Base-by-base conservation (phyloP, 768 basidiomycete species). In the Podaxis sp. region DNA sequence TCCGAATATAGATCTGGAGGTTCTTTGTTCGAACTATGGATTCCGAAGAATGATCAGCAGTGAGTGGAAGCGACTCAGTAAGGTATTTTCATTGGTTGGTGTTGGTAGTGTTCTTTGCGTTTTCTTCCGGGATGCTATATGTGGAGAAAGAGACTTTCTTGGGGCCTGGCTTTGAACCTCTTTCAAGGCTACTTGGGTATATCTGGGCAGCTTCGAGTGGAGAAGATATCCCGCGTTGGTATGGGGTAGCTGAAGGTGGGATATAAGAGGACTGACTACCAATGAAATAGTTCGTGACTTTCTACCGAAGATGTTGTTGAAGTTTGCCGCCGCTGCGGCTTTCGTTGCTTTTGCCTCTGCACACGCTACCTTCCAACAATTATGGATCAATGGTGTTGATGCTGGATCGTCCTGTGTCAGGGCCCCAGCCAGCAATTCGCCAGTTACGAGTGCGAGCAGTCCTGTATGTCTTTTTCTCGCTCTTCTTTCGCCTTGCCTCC, bases 281-380 rank as follows among this genome's bases (percentile, higher is more conserved):
- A 33, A 33, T 8, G 33, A 10, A 8, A 33, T 33, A 2, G 33
- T 33, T 10, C 2, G 8, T 33, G 33, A 8, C 44, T 20, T 20
- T 46, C 44, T 46, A 46, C 20, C 20, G 20, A 46, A 17, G 44
- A 56, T 40, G 37, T 22, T 56, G 54, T 38, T 40, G 20, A 56
- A 41, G 15, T 3, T 56, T 40, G 55, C 49, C 37, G 63, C 76
- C 49, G 69, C 70, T n/a, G 77, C 76, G 11, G 70, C 74, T 12
- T 67, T 81, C 49, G 66, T 74, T 55, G 77, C 75, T 1, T 74
- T 75, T 52, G 82, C 69, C n/a, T 74, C 78, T 28, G 81, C 82
- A 4, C 82, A 84, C 68, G 79, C 83, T 33, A 84, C 83, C 3
- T 85, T 80, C 75, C 83, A 85, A 68, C 75, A 83, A 64, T 66